phyloP scores from a whole-genome alignment of 1,284 basidiomycete species.

The Malassezia cuniculi region DNA sequence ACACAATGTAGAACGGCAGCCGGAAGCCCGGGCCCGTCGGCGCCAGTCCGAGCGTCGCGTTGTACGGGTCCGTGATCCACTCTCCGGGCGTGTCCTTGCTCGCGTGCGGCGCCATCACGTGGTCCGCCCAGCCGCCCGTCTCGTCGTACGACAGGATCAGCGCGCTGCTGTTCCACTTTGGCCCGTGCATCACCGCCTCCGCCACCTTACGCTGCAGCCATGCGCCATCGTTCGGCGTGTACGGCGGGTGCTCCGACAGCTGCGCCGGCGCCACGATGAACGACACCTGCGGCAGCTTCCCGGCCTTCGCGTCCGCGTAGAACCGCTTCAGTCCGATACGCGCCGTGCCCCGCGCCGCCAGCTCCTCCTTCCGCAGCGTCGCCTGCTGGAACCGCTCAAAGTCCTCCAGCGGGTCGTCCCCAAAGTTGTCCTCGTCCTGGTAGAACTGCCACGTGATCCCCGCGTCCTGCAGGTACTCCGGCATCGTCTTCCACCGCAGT shows the following conservation, averaged over 20 bases:
- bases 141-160: conserved; percentile 34
- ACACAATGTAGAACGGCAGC: conserved; percentile 30
- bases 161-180: conserved; percentile 21
- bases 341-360: conserved; percentile 16
- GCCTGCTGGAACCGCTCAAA: conserved; percentile 16
- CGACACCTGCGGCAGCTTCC: conserved; percentile 29
- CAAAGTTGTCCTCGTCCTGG: conserved; percentile 29
- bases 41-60: conserved; percentile 14
- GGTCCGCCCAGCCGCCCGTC: conserved; percentile 34
- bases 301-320: conserved; percentile 23
- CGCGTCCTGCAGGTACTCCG: conserved; percentile 25
- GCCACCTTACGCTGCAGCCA: conserved; percentile 31
- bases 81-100: conserved; percentile 19
- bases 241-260: conserved; percentile 33
- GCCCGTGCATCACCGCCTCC: conserved; percentile 26
- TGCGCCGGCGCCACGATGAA: conserved; percentile 32
- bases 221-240: conserved; percentile 23
- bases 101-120: conserved; percentile 17
- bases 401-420: conserved; percentile 16
- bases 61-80: conserved; percentile 29
- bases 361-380: conserved; percentile 9
- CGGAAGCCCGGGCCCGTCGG: conserved; percentile 35
- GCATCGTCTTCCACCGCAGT: conserved; percentile 27
- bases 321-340: conserved; percentile 24
- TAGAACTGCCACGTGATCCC: conserved; percentile 26